Evolutionary conservation across 2,329 filamentous ascomycete genomes (phyloP).

Genomic region (Cladophialophora yegresii): DNA sequence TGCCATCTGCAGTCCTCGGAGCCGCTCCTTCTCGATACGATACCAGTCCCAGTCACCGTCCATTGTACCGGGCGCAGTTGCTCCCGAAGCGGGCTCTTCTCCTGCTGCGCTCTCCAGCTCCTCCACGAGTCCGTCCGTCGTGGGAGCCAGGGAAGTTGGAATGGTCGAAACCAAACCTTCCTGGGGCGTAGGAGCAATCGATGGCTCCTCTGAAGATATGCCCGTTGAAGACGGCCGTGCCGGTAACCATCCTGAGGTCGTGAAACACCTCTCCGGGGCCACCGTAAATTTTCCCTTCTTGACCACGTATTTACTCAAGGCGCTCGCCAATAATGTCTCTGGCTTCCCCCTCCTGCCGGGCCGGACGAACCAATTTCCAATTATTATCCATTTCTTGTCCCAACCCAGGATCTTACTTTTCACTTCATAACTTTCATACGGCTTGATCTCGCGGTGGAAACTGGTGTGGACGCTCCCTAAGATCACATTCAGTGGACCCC

Average conservation of each 20-base stretch:
- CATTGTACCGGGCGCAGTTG: constrained; percentile 37
- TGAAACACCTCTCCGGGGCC: constrained; percentile 74
- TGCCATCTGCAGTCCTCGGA: constrained; percentile 58
- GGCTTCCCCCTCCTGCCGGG: constrained; percentile 41
- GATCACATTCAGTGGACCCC: constrained; percentile 60
- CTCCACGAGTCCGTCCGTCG: constrained; percentile 25
- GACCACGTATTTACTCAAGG: constrained; percentile 77
- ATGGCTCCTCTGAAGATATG: constrained; percentile 17
- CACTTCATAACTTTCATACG: constrained; percentile 70
- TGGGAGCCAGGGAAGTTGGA: constrained; percentile 14
- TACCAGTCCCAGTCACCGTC: constrained; percentile 61
- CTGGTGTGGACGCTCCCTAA: constrained; percentile 72
- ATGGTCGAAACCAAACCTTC: constrained; percentile 27
- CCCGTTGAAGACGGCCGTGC: constrained; percentile 57
- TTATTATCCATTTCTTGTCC: constrained; percentile 81
- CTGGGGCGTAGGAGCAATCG: constrained; percentile 14
- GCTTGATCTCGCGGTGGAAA: constrained; percentile 72
- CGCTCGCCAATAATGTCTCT: constrained; percentile 68
- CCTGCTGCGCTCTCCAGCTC: constrained; percentile 36
- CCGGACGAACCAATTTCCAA: constrained; percentile 71
- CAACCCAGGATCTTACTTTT: constrained; percentile 70
- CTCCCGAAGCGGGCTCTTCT: constrained; percentile 28
- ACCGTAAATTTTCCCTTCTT: constrained; percentile 82
- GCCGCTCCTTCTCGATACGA: constrained; percentile 59
- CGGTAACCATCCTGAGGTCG: constrained; percentile 73